Evolutionary conservation across 2,329 filamentous ascomycete species (phyloP), one percentile per base, ranked within the genome.

Genomic region (Fusarium tjaetaba): DNA sequence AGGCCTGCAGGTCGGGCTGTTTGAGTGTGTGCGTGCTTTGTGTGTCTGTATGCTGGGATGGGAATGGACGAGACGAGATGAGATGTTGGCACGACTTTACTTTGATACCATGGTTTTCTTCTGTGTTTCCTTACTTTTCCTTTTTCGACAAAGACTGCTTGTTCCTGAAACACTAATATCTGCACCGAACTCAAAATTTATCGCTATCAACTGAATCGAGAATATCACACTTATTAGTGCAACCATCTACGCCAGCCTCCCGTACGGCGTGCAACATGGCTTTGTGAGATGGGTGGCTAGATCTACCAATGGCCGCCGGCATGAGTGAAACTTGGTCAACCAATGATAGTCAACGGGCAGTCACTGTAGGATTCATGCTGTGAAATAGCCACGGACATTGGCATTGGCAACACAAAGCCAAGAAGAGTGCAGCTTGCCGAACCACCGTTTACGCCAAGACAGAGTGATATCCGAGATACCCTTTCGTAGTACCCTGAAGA

Each of bases 1-100:
- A 55, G 42, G 61, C 61, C 61, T 45, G 74, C 74, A 49, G 72
- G 74, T 14, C 70, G 67, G 74, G 65, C 62, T 64, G 32, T 53
- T 65, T 60, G 57, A 32, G 24, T 41, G 58, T 22, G 43, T 16
- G 22, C 39, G 22, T 56, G 16, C 20, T 34, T 32, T 32, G 30
- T 49, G 55, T 36, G 41, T 20, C 26, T 28, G 41, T 36, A 28
- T 48, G 41, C 30, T 59, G 24, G 32, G 30, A 48, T 38, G 28
- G 34, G 43, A 65, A 55, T 52, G 42, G 56, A 52, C 13, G 49
- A 30, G 51, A 53, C 15, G 51, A 28, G 51, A 53, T 38, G 49
- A 34, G 34, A 53, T 55, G 34, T 41, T 41, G 51, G 51, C 48
- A 59, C 30, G 63, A 72, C 52, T 62, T 28, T 70, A 72, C 52